phyloP scores from a whole-genome alignment of 305 asterid species.

The Fraxinus latifolia region DNA sequence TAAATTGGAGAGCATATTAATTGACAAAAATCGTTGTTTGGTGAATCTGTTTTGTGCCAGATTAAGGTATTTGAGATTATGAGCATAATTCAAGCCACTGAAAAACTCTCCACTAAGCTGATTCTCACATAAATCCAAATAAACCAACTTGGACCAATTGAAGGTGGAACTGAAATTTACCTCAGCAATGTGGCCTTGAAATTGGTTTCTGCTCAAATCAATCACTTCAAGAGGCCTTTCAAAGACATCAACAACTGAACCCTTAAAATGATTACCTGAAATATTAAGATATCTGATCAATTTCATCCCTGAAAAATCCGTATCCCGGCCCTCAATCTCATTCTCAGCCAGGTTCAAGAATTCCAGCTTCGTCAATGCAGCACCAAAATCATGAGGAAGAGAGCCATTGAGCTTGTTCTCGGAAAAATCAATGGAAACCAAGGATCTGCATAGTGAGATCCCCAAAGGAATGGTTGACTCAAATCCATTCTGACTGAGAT shows the following conservation, averaged over 20 bases:
- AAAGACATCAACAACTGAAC: conserved; percentile 62
- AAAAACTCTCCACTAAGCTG: conserved; percentile 64
- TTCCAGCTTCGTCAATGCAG: conserved; percentile 53
- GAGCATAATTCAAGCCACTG: conserved; percentile 42
- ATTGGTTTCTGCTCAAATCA: conserved; percentile 87
- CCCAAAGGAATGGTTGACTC: conserved; percentile 58
- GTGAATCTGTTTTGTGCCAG: conserved; percentile 79
- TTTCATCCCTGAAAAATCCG: conserved; percentile 57
- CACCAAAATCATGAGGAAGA: conserved; percentile 59
- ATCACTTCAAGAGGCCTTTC: conserved; percentile 62
- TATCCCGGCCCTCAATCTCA: conserved; percentile 52
- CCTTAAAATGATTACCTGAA: conserved; percentile 67
- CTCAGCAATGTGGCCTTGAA: conserved; percentile 79
- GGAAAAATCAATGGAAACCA: conserved; percentile 67
- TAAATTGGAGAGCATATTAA: conserved; percentile 44
- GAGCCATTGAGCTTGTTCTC: conserved; percentile 52
- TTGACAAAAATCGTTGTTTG: conserved; percentile 38
- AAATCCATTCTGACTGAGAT: conserved; percentile 57
- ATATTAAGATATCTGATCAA: conserved; percentile 51
- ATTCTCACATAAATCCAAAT: conserved; percentile 78
- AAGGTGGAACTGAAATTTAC: conserved; percentile 57
- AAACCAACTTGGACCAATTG: conserved; percentile 55
- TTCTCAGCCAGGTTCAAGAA: conserved; percentile 69
- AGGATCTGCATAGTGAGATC: conserved; percentile 49
- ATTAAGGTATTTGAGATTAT: conserved; percentile 61